Evolutionary conservation across 345 rosid genomes (phyloP), one percentile per base, ranked within the genome.

Genomic region (Populus davidiana): DNA sequence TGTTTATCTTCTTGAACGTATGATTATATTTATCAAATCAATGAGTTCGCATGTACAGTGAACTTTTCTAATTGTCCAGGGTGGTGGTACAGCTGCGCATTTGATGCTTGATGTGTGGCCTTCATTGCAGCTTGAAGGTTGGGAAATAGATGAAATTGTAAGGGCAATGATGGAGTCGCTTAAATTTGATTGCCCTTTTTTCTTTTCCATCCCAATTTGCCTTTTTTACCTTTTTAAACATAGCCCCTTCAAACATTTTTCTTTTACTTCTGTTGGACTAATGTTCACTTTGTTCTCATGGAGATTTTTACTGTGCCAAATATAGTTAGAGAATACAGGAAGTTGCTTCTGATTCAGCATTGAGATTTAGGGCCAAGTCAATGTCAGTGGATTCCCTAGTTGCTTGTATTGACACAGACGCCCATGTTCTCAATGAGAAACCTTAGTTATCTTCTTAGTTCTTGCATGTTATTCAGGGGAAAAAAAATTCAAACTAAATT

Each of bases 51-150:
- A 33, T 23, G 2, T 75, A 39, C 67, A 56, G 29, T 64, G 50
- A 31, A 59, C 17, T 78, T 41, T 62, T 31, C 78, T 27, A 2
- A 76, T 80, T 33, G 47, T 79, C 25, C 65, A 89, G 94, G 98
- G 95, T 43, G 98, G 94, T 76, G 98, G 98, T 79, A 94, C 98
- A 23, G 93, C 92, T 73, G 98, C 96, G 38, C 92, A 88, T 79
- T 74, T 92, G 87, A 89, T 93, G 87, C 98, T 93, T 81, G 84
- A 88, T 35, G 72, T 84, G 36, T 92, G 94, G 97, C 97, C 98
- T 81, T 87, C 90, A 7, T 52, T 89, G 80, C 81, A 84, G 82
- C 87, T 94, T 81, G 87, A 92, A 78, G 97, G 97, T 56, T 93
- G 88, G 91, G 94, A 90, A 83, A 90, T 90, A 80, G 97, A 90